phyloP scores from a whole-genome alignment of 1,284 basidiomycete species.

The Neonothopanus nambi region DNA sequence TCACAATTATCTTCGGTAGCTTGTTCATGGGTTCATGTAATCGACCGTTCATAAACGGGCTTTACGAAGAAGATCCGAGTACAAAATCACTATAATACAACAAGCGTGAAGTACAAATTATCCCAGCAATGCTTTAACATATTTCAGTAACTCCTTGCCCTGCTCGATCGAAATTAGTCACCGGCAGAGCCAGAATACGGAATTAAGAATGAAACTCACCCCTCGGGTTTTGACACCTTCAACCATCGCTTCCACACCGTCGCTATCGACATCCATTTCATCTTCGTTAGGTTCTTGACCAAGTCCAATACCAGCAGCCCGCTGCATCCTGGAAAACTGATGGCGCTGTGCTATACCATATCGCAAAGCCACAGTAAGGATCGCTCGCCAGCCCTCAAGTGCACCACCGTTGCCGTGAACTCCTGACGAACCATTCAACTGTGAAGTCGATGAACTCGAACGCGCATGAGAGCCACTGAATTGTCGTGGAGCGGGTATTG shows the following conservation, averaged over 20 bases:
- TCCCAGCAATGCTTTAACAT: constrained; percentile 51
- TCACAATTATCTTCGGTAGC: no score
- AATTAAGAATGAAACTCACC: constrained; percentile 42
- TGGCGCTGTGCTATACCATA: constrained; percentile 63
- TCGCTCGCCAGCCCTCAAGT: constrained; percentile 79
- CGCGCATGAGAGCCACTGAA: constrained; percentile 19
- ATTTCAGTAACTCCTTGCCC: constrained; percentile 72
- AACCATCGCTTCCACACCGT: constrained; percentile 72
- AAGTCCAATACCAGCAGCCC: constrained; percentile 15
- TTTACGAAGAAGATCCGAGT: no score
- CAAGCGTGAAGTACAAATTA: not conserved
- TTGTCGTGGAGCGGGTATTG: not conserved
- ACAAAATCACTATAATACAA: no score
- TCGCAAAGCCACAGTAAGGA: constrained; percentile 62
- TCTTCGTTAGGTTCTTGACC: constrained; percentile 24
- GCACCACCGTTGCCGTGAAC: constrained; percentile 1
- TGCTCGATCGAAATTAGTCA: constrained; percentile 26
- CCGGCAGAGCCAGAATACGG: not conserved
- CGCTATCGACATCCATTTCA: constrained; percentile 39
- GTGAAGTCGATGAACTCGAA: constrained; percentile 33
- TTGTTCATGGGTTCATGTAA: no score
- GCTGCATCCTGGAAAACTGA: constrained; percentile 37
- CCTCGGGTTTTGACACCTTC: constrained; percentile 70
- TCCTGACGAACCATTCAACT: constrained; percentile 27
- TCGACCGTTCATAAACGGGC: no score